phyloP scores from a whole-genome alignment of 2,329 filamentous ascomycete species.

The Septoria linicola region DNA sequence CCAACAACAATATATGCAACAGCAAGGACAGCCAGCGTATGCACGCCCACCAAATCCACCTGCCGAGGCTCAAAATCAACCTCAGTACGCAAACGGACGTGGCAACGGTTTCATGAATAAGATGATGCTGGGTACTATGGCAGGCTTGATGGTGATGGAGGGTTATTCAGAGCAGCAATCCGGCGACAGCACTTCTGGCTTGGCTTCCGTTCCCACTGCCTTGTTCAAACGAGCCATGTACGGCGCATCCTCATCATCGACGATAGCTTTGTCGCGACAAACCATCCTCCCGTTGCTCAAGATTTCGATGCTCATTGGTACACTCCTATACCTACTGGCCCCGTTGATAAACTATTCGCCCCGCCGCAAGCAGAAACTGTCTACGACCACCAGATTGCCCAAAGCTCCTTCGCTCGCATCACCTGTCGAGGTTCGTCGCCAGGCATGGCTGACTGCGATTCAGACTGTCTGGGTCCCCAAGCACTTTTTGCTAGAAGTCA shows the following conservation, averaged over 20 bases:
- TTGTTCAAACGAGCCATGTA: constrained; percentile 36
- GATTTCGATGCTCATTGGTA: constrained; percentile 52
- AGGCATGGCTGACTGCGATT: constrained; percentile 89
- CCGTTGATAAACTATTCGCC: constrained; percentile 59
- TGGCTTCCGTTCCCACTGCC: constrained; percentile 45
- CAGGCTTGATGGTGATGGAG: constrained; percentile 88
- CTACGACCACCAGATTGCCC: constrained; percentile 39
- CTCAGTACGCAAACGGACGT: constrained; percentile 42
- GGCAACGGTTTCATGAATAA: constrained; percentile 59
- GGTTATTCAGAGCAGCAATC: constrained; percentile 68
- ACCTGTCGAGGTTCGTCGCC: constrained; percentile 78
- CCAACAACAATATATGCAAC: constrained; percentile 38
- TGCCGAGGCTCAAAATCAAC: constrained; percentile 38
- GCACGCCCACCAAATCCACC: constrained; percentile 34
- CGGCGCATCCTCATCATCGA: constrained; percentile 20
- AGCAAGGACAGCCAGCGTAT: constrained; percentile 36
- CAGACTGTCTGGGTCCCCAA: constrained; percentile 90
- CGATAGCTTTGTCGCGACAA: constrained; percentile 29
- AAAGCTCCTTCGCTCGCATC: constrained; percentile 71
- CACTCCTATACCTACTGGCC: constrained; percentile 57
- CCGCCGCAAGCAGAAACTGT: constrained; percentile 52
- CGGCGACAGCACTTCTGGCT: constrained; percentile 44
- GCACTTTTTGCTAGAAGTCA: constrained; percentile 81
- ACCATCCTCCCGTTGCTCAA: constrained; percentile 49
- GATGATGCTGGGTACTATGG: constrained; percentile 88